phyloP scores from a whole-genome alignment of 257 asterid species.

The Fraxinus excelsior region DNA sequence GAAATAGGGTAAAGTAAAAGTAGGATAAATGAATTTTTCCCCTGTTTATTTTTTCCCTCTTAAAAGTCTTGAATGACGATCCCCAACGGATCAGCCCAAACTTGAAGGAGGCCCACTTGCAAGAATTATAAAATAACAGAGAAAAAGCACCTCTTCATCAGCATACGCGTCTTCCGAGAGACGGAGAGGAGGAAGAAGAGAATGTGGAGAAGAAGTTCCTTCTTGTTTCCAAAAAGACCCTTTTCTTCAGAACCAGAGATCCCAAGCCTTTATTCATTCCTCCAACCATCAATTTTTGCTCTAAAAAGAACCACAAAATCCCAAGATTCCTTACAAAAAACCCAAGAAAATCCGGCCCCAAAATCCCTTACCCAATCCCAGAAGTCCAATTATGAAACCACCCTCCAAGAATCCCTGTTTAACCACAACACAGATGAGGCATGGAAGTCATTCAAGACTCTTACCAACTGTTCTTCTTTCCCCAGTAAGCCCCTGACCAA shows the following conservation, averaged over 20 bases:
- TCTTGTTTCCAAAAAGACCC: slow-evolving; percentile 38
- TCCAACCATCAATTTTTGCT: slow-evolving; percentile 80
- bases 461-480: slow-evolving; percentile 51
- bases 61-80: no score
- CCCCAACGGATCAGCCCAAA: no score
- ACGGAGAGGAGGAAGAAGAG: slow-evolving; percentile 6
- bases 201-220: slow-evolving; percentile 53
- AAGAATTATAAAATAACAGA: no score
- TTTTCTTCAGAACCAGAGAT: slow-evolving; percentile 68
- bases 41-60: no score
- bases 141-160: no score
- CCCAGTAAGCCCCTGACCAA: slow-evolving; percentile 79
- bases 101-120: no score
- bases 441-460: slow-evolving; percentile 91
- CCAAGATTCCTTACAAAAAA: slow-evolving; percentile 28
- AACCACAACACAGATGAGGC: slow-evolving; percentile 76
- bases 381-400: slow-evolving; percentile 50
- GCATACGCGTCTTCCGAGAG: no score
- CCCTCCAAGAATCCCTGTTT: slow-evolving; percentile 52
- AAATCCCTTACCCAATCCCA: slow-evolving; percentile 46
- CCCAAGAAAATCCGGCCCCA: slow-evolving; percentile 32
- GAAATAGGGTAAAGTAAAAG: no score
- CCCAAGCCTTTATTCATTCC: slow-evolving; percentile 77
- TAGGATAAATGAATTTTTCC: no score
- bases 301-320: slow-evolving; percentile 28